Conservation (phyloP, 2,329 filamentous ascomycete genomes). For the Chaetomiaceae sp. region DNA sequence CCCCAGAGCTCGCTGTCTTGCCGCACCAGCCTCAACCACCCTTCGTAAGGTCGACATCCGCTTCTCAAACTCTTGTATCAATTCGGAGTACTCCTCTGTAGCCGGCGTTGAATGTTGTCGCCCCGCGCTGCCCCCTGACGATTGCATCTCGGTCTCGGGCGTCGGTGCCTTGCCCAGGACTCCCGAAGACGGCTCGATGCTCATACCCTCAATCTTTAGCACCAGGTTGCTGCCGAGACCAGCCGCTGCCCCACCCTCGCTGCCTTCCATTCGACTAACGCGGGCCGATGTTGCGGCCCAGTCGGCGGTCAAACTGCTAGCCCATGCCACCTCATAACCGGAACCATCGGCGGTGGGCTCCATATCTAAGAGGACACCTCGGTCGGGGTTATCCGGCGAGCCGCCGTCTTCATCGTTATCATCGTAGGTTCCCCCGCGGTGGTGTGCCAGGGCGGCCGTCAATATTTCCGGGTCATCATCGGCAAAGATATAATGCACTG, state of each 20-base stretch:
- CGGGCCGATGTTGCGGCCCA: slow-evolving; percentile 59
- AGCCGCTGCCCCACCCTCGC: slow-evolving; percentile 31
- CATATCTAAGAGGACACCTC: slow-evolving; percentile 55
- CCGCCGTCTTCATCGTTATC: slow-evolving; percentile 27
- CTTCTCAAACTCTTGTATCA: slow-evolving; percentile 55
- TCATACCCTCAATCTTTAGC: slow-evolving; percentile 57
- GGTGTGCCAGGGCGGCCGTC: slow-evolving; percentile 57
- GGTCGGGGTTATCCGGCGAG: slow-evolving; percentile 30
- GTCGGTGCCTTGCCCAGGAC: slow-evolving; percentile 18
- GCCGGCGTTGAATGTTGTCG: slow-evolving; percentile 28
- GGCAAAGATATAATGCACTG: slow-evolving; percentile 85
- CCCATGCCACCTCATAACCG: slow-evolving; percentile 56
- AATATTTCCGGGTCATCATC: slow-evolving; percentile 83
- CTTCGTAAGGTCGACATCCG: slow-evolving; percentile 52
- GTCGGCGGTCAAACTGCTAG: slow-evolving; percentile 66
- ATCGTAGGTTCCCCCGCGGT: slow-evolving; percentile 31
- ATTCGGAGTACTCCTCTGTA: slow-evolving; percentile 45
- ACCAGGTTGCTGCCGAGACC: slow-evolving; percentile 41
- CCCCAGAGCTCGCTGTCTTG: slow-evolving; percentile 32
- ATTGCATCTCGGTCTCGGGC: slow-evolving; percentile 25
- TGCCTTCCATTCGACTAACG: slow-evolving; percentile 40
- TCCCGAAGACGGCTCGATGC: slow-evolving; percentile 21
- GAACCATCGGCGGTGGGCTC: slow-evolving; percentile 37
- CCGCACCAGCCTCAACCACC: slow-evolving; percentile 50
- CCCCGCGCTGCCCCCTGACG: slow-evolving; percentile 31